Evolutionary conservation across 1,139 yeast genomes (phyloP).

Genomic region (Candida mesenterica): DNA sequence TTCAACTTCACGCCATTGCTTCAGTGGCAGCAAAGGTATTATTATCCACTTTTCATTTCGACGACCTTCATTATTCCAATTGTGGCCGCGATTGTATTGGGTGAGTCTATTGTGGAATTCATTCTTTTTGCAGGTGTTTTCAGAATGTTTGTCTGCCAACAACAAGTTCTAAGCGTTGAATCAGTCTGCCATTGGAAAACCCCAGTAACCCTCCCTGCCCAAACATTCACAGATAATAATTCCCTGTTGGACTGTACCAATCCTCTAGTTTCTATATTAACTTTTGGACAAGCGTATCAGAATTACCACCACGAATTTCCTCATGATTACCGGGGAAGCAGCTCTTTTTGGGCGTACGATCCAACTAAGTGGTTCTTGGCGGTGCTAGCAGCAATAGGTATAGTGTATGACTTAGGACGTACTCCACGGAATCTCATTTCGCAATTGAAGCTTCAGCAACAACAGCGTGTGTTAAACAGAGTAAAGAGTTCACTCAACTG

Average conservation of each 20-base stretch:
- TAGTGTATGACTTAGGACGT: slow-evolving; percentile 37
- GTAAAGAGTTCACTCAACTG: slow-evolving; percentile 64
- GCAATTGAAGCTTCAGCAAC: slow-evolving; percentile 62
- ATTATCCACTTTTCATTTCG: slow-evolving; percentile 40
- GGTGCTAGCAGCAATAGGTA: slow-evolving; percentile 37
- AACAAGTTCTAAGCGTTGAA: slow-evolving; percentile 53
- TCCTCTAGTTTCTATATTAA: slow-evolving; percentile 53
- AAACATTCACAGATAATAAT: slow-evolving; percentile 64
- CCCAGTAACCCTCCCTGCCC: slow-evolving; percentile 45
- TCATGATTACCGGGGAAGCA: slow-evolving; percentile 56
- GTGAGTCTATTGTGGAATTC: slow-evolving; percentile 53
- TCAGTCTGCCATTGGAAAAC: slow-evolving; percentile 56
- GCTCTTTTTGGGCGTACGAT: slow-evolving; percentile 54
- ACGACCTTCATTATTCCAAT: slow-evolving; percentile 53
- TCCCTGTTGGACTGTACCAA: slow-evolving; percentile 48
- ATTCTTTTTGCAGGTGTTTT: slow-evolving; percentile 61
- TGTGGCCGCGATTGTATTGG: slow-evolving; percentile 34
- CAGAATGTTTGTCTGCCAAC: slow-evolving; percentile 57
- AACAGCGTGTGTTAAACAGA: slow-evolving; percentile 58
- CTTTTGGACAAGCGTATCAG: slow-evolving; percentile 65
- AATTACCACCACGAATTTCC: slow-evolving; percentile 78
- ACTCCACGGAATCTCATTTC: slow-evolving; percentile 49
- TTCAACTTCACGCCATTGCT: slow-evolving; percentile 25
- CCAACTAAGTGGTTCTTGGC: slow-evolving; percentile 65
- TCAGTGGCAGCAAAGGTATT: slow-evolving; percentile 58